Evolutionary conservation across 768 basidiomycete genomes (phyloP).

Genomic region (Trametes cingulata): DNA sequence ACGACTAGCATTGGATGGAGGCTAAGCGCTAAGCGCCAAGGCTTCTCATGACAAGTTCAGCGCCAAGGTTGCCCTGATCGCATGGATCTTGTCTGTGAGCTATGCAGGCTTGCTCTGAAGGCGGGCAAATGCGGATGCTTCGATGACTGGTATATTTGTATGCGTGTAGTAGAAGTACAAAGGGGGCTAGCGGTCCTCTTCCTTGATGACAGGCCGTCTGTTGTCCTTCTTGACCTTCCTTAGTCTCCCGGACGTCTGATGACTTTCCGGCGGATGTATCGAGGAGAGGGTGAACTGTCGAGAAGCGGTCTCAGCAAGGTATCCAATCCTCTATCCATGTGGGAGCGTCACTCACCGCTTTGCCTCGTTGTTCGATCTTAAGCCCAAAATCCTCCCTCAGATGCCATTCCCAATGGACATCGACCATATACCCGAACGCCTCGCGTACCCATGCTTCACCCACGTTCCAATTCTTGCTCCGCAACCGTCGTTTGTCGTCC

Average conservation of each 20-base stretch:
- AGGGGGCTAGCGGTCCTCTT: conserved; percentile 2
- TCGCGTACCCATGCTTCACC: conserved; percentile 10
- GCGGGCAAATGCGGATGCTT: too few relatives aligned
- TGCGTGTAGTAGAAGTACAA: too few relatives aligned
- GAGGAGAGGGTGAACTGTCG: not conserved
- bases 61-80: too few relatives aligned
- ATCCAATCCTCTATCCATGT: not conserved
- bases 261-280: not conserved
- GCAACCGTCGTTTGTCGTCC: conserved; percentile 5
- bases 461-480: conserved; percentile 17
- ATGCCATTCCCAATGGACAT: conserved; percentile 26
- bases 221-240: conserved; percentile 11
- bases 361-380: conserved; percentile 2
- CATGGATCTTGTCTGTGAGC: too few relatives aligned
- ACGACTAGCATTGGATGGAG: not conserved
- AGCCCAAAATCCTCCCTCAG: conserved; percentile 22
- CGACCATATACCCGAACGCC: conserved; percentile 25
- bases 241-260: not conserved
- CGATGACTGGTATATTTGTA: too few relatives aligned
- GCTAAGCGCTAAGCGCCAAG: too few relatives aligned
- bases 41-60: too few relatives aligned
- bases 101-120: too few relatives aligned
- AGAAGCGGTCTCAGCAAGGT: not conserved
- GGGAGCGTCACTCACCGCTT: not conserved
- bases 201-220: conserved; percentile 8